These are phyloP conservation scores for Neurospora africana DNA, from an alignment of 495 filamentous ascomycete genomes.

Conservation along the genomic window DNA sequence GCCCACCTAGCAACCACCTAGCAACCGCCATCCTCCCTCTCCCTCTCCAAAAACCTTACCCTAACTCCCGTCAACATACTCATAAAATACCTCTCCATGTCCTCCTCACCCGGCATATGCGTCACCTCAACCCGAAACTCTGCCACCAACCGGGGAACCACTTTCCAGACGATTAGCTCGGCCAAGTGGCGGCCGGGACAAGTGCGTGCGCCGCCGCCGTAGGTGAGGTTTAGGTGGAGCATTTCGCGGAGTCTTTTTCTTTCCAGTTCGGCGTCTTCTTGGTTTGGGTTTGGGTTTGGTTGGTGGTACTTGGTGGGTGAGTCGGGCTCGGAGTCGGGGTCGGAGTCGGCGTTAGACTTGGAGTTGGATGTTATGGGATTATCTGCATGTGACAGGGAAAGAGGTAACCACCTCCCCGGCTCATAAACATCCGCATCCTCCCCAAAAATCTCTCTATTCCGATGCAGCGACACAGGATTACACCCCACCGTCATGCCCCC, in stretches of 20 bases:
- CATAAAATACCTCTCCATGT: constrained; percentile 23
- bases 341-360: background rate
- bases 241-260: constrained; percentile 30
- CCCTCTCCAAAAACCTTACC: constrained; percentile 12
- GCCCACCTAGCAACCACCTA: too few relatives aligned
- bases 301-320: background rate
- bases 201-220: constrained; percentile 54
- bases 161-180: constrained; percentile 53
- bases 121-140: constrained; percentile 35
- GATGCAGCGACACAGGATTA: constrained; percentile 50
- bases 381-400: too few relatives aligned
- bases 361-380: background rate
- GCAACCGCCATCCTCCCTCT: background rate
- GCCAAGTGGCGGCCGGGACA: constrained; percentile 61
- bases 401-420: constrained; percentile 45
- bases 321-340: background rate
- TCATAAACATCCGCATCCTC: constrained; percentile 39
- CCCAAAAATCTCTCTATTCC: constrained; percentile 44
- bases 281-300: background rate
- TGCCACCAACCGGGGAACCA: constrained; percentile 49
- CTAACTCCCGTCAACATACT: constrained; percentile 29
- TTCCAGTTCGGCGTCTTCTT: constrained; percentile 19
- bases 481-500: constrained; percentile 48
- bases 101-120: too few relatives aligned
- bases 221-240: constrained; percentile 30